Evolutionary conservation across 139 green algal genomes (phyloP), one percentile per base, ranked within the genome.

Genomic region (Parachlorella kessleri): DNA sequence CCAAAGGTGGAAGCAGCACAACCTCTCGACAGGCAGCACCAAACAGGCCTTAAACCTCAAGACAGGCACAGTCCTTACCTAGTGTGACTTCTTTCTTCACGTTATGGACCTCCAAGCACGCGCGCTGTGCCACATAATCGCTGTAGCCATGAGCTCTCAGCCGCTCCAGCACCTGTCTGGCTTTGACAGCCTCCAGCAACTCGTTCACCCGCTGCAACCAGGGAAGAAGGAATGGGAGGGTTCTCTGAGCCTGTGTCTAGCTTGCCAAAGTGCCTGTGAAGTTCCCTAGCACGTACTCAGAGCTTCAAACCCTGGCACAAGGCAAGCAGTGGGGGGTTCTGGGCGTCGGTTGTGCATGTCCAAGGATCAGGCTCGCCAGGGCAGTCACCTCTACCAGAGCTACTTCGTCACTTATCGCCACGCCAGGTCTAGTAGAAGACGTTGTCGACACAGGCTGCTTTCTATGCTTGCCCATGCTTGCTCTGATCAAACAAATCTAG

Each of bases 21-120:
- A 81, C 72, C 73, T 81, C 33, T 84, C 41, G 1, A 81, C n/a
- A 1, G 65, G 63, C 0, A 65, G 42, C 4, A 76, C 65, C 35
- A 67, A 72, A 8, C 37, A n/a, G n/a, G n/a, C n/a, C n/a, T n/a
- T n/a, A n/a, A n/a, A n/a, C n/a, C n/a, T n/a, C n/a, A n/a, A n/a
- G n/a, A n/a, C n/a, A n/a, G n/a, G n/a, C n/a, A n/a, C n/a, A n/a
- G n/a, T n/a, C n/a, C n/a, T n/a, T n/a, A n/a, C n/a, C n/a, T n/a
- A n/a, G n/a, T n/a, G n/a, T 63, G 2, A 84, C 65, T 9, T 81
- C 37, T 3, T 40, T 36, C 64, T 68, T 81, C 5, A 65, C 40
- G n/a, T 70, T n/a, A 64, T 81, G 79, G 38, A 84, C 72, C 36
- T 84, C 79, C 10, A 84, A 30, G 37, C 79, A 84, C 21, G 79